Conservation (phyloP, 1,139 yeast genomes). For the Hemisphaericaspora xylanilytica region DNA sequence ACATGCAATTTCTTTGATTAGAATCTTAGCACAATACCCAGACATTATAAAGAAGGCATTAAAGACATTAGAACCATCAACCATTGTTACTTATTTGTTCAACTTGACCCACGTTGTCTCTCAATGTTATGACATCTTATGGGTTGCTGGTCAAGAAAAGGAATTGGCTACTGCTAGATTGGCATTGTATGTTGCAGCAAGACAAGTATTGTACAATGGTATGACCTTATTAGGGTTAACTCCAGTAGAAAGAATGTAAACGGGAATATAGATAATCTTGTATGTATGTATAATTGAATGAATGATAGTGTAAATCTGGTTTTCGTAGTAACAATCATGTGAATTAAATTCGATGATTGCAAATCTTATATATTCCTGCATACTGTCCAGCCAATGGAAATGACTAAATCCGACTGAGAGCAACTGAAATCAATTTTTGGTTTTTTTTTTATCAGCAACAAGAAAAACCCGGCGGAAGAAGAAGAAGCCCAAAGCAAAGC, state of each 20-base stretch:
- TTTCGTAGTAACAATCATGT: no score
- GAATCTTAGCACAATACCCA: constrained; percentile 87
- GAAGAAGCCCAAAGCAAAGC: not conserved
- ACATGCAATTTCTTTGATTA: constrained; percentile 67
- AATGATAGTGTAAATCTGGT: not conserved
- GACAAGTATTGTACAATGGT: constrained; percentile 89
- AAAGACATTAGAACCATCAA: constrained; percentile 88
- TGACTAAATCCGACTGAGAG: no score
- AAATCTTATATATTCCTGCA: constrained; percentile 1
- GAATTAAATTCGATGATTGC: no score
- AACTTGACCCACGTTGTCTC: constrained; percentile 91
- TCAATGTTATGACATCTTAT: constrained; percentile 88
- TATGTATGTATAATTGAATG: not conserved
- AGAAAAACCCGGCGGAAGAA: not conserved
- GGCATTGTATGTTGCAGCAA: constrained; percentile 87
- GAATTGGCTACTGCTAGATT: constrained; percentile 88
- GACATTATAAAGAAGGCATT: constrained; percentile 83
- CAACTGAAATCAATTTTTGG: constrained; percentile 1
- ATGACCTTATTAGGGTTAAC: constrained; percentile 89
- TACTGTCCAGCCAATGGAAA: constrained; percentile 5
- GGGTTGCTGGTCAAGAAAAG: constrained; percentile 96
- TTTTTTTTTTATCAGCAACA: not conserved
- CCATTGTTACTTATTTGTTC: constrained; percentile 91
- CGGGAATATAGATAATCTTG: not conserved
- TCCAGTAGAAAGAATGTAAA: constrained; percentile 98